Evolutionary conservation across 768 basidiomycete genomes (phyloP), one percentile per base, ranked within the genome.

Genomic region (Agrocybe praecox): DNA sequence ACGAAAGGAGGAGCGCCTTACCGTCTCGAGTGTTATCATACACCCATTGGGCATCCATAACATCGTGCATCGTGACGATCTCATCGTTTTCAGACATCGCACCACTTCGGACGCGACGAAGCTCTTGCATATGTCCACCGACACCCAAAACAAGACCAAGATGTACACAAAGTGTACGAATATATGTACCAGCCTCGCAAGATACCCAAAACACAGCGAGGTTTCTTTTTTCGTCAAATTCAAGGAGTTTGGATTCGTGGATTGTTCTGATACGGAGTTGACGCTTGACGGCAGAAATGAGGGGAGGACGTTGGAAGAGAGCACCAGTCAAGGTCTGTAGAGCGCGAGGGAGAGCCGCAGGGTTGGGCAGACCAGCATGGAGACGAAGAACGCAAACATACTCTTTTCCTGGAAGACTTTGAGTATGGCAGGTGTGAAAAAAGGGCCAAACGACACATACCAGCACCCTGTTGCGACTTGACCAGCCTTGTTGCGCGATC

Each of bases 71-170:
- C 19, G 96, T 96, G 58, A 98, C 97, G 67, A 98, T 94, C 64
- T 95, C 95, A 69, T 98, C 96, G 69, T 93, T 95, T 77, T 99
- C 97, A 48, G 90, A 92, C 85, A 98, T 89, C 48, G 96, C 96
- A 66, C 97, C 97, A 69, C 90, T 93, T 62, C 97, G 80, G 14
- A 98, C 96, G 65, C 97, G 80, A 65, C 97, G 83, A 56, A 99
- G 82, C 72, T 99, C 97, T 76, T 99, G 96, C 97, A 99, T 99
- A 74, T 99, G 97, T n/a, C 96, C 97, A 21, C 97, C 97, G 24
- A 98, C 96, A 59, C 97, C 97, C 34, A 98, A 79, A 42, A 99
- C 59, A 50, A 99, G 80, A 56, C 97, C 97, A 52, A 99, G 77
- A 74, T 99, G 97, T 14, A 99, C 97, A 71, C 97, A 99, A 45